phyloP scores from a whole-genome alignment of 768 basidiomycete genomes.

The Tricholoma furcatifolium region DNA sequence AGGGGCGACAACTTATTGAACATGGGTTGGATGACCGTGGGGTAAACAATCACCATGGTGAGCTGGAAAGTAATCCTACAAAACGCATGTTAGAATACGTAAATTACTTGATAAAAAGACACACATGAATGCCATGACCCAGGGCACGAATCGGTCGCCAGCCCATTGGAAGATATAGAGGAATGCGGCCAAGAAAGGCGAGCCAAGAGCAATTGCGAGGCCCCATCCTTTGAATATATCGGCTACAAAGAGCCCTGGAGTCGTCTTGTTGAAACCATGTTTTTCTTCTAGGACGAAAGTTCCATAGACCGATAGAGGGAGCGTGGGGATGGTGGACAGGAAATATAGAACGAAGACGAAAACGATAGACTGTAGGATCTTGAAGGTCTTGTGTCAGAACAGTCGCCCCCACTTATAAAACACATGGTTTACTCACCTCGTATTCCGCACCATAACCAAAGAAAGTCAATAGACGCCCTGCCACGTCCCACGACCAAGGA shows the following conservation, averaged over 20 bases:
- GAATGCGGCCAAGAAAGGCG: slow-evolving; percentile 86
- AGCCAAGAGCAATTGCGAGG: slow-evolving; percentile 68
- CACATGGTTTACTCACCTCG: slow-evolving; percentile 50
- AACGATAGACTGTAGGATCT: slow-evolving; percentile 85
- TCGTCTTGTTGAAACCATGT: slow-evolving; percentile 97
- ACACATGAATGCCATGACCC: slow-evolving; percentile 91
- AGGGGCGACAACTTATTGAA: slow-evolving; percentile 98
- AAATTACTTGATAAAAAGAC: slow-evolving; percentile 23
- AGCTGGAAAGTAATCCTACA: slow-evolving; percentile 79
- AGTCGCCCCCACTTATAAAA: not conserved
- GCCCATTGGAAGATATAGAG: slow-evolving; percentile 91
- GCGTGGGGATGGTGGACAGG: slow-evolving; percentile 61
- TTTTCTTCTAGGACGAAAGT: slow-evolving; percentile 95
- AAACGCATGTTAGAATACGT: not conserved
- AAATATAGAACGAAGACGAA: slow-evolving; percentile 71
- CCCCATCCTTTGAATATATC: slow-evolving; percentile 83
- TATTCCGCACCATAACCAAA: slow-evolving; percentile 70
- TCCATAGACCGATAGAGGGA: slow-evolving; percentile 80
- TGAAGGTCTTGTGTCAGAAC: slow-evolving; percentile 1
- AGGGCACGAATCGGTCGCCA: slow-evolving; percentile 89
- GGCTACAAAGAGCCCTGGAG: slow-evolving; percentile 66
- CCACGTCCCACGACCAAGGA: slow-evolving; percentile 77
- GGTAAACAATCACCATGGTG: slow-evolving; percentile 79
- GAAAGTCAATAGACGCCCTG: slow-evolving; percentile 48
- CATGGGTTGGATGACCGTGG: slow-evolving; percentile 87